These are phyloP conservation scores for Nigrospora sphaerica DNA, from an alignment of 2,329 filamentous ascomycete genomes.

Conservation along the genomic window DNA sequence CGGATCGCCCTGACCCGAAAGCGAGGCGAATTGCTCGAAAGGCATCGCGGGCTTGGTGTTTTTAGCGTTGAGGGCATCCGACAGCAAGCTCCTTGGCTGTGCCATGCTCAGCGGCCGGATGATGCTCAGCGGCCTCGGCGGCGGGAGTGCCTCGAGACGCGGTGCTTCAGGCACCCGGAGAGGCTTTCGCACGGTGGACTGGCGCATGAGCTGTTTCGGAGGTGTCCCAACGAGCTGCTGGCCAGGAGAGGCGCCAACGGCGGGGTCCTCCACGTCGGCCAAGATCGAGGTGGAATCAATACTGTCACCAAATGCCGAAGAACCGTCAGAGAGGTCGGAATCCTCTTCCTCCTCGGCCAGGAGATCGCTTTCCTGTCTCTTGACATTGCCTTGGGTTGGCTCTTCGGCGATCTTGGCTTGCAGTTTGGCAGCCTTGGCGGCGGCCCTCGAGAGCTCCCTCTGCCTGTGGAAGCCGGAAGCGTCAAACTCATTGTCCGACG, in stretches of 20 bases:
- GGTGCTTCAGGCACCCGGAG: conserved; percentile 48
- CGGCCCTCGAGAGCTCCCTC: conserved; percentile 52
- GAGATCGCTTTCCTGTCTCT: conserved; percentile 40
- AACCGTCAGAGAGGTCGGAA: conserved; percentile 55
- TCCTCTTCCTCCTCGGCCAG: conserved; percentile 53
- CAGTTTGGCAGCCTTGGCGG: conserved; percentile 44
- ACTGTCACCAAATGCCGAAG: conserved; percentile 58
- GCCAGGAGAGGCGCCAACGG: conserved; percentile 46
- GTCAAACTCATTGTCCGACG: conserved; percentile 74
- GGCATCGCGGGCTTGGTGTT: conserved; percentile 63
- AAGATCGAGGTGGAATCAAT: conserved; percentile 67
- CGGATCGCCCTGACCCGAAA: conserved; percentile 71
- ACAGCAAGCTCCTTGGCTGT: conserved; percentile 64
- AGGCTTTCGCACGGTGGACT: conserved; percentile 58
- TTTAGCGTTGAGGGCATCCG: conserved; percentile 66
- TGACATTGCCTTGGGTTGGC: conserved; percentile 28
- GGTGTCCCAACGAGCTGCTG: conserved; percentile 57
- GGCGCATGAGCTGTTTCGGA: conserved; percentile 51
- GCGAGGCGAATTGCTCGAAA: conserved; percentile 68
- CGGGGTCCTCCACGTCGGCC: conserved; percentile 53
- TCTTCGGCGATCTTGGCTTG: conserved; percentile 48
- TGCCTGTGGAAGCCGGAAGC: conserved; percentile 57
- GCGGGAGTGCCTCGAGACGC: conserved; percentile 59
- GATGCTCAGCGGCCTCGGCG: conserved; percentile 61
- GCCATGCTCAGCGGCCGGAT: conserved; percentile 59